Evolutionary conservation across 1,139 yeast species (phyloP).

Genomic region (Geotrichum fermentans): DNA sequence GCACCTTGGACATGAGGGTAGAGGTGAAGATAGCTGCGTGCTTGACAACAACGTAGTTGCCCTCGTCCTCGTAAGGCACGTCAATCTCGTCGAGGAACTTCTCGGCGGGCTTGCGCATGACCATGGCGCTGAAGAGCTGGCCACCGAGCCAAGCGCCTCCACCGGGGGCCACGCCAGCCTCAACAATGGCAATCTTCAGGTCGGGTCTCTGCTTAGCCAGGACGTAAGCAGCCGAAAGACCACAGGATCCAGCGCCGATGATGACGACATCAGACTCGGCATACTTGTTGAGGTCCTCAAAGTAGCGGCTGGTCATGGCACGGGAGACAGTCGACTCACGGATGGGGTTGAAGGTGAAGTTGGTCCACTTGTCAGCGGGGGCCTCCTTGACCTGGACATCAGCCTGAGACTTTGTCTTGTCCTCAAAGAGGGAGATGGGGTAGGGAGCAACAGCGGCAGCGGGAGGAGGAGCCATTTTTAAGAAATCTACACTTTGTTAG

Average conservation of each 20-base stretch:
- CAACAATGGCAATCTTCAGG: constrained; percentile 67
- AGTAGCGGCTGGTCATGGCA: constrained; percentile 76
- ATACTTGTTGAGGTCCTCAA: constrained; percentile 66
- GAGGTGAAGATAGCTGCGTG: constrained; percentile 78
- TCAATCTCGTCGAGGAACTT: constrained; percentile 60
- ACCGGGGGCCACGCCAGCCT: constrained; percentile 71
- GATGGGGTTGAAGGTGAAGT: constrained; percentile 64
- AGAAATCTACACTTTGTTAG: constrained; percentile 13
- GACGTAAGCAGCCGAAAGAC: constrained; percentile 68
- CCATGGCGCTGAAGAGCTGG: constrained; percentile 75
- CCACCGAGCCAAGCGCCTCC: constrained; percentile 83
- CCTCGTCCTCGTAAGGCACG: constrained; percentile 71
- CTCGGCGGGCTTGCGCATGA: constrained; percentile 73
- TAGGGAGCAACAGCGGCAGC: constrained; percentile 19
- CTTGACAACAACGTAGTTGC: constrained; percentile 73
- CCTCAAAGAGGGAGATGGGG: constrained; percentile 18
- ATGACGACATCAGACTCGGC: constrained; percentile 73
- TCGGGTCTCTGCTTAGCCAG: constrained; percentile 74
- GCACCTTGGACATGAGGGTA: constrained; percentile 63
- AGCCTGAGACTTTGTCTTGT: constrained; percentile 14
- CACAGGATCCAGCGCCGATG: constrained; percentile 78
- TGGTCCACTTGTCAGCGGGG: constrained; percentile 51
- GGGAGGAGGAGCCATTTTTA: constrained; percentile 17
- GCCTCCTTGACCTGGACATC: constrained; percentile 17
- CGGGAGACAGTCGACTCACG: constrained; percentile 78